Evolutionary conservation across 257 asterid genomes (phyloP).

Genomic region (Jacaranda copaia): DNA sequence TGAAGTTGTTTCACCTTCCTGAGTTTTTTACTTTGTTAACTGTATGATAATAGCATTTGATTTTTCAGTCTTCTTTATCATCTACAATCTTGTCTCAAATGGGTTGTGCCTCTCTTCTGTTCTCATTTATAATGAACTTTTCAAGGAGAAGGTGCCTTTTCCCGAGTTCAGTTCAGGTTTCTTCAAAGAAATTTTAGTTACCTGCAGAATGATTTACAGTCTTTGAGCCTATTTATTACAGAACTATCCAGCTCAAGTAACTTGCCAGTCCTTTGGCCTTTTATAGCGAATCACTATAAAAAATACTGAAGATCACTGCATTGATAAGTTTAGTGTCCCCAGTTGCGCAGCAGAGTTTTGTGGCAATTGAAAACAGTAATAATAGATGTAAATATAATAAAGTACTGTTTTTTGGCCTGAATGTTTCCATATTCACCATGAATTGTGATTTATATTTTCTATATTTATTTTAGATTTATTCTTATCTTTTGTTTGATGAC

Average conservation of each 20-base stretch:
- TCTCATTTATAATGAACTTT: not conserved
- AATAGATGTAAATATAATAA: not conserved
- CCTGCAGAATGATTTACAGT: not conserved
- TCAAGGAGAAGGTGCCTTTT: no score
- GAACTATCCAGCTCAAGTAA: not conserved
- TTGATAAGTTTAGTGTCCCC: not conserved
- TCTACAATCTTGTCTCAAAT: not conserved
- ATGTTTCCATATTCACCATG: constrained; percentile 14
- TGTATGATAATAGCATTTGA: not conserved
- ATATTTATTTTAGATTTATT: not conserved
- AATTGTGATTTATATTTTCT: not conserved
- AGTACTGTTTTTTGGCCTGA: constrained; percentile 22
- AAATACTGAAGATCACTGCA: not conserved
- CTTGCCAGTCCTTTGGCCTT: constrained; percentile 13
- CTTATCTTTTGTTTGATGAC: constrained; percentile 6
- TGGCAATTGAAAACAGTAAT: not conserved
- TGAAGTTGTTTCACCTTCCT: not conserved
- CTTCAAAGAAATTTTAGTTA: not conserved
- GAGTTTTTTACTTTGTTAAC: not conserved
- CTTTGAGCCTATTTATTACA: not conserved
- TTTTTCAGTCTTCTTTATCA: constrained; percentile 2
- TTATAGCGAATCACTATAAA: not conserved
- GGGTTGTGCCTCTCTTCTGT: not conserved
- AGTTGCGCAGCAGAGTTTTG: not conserved
- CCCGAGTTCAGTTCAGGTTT: not conserved